These are phyloP conservation scores for Hypoxylon sp. DNA, from an alignment of 2,329 filamentous ascomycete species.

Conservation along the genomic window DNA sequence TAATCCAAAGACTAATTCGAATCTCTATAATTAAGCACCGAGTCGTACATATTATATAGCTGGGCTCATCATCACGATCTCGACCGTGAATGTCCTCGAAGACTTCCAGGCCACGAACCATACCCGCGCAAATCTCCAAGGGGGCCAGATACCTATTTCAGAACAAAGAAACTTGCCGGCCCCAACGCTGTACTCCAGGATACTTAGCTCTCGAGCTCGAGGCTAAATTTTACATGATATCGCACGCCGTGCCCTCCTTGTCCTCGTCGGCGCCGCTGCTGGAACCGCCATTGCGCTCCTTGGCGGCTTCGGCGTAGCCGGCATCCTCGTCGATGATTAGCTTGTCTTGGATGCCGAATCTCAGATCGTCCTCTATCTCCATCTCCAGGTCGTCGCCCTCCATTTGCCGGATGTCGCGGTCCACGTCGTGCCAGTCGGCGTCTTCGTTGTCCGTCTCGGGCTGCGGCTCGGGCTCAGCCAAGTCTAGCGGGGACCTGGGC, in stretches of 20 bases:
- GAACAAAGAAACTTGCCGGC: no score
- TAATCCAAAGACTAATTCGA: not conserved
- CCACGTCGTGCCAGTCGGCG: constrained; percentile 37
- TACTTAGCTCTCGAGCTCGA: not conserved
- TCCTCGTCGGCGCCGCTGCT: not conserved
- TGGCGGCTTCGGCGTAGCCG: not conserved
- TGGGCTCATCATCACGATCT: not conserved
- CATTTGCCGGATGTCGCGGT: not conserved
- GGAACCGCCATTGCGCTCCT: not conserved
- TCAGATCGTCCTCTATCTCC: constrained; percentile 26
- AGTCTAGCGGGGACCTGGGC: constrained; percentile 33
- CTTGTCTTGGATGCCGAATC: constrained; percentile 13
- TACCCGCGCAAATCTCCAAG: no score
- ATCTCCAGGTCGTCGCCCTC: constrained; percentile 14
- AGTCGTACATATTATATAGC: no score
- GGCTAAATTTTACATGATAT: not conserved
- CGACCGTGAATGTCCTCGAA: not conserved
- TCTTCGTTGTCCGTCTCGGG: constrained; percentile 20
- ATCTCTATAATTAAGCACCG: not conserved
- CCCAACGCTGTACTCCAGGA: constrained; percentile 9
- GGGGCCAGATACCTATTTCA: no score
- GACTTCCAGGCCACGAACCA: no score
- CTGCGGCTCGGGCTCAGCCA: constrained; percentile 19
- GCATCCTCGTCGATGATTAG: constrained; percentile 18
- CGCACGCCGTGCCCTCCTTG: not conserved